Base-by-base conservation (phyloP, 306 rosid species). In the Prunus padus region DNA sequence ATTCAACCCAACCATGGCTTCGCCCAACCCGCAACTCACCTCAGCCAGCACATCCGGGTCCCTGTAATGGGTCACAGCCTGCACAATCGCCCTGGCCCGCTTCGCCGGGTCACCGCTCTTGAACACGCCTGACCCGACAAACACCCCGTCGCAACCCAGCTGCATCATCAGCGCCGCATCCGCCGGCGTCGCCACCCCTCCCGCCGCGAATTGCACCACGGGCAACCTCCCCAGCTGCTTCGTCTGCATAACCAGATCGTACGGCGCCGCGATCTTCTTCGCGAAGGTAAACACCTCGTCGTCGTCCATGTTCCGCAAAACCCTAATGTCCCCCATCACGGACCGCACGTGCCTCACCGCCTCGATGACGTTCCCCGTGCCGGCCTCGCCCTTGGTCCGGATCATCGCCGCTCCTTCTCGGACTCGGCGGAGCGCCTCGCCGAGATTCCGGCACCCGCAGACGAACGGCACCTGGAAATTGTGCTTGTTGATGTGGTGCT, bases 131-230 rank as follows among this genome's bases (percentile, higher is more conserved):
- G 97, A 92, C 0, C 97, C 97, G 0, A 92, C 96, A 42, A 92
- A 92, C 19, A 92, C 96, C 8, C 97, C 97, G 40, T 92, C 97
- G 55, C 96, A 90, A 1, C 97, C 97, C 45, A 92, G 73, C 76
- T 92, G 97, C 97, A 92, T 92, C 97, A 92, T 92, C 77, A 92
- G 59, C 11, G 97, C 97, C 0, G 97, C 97, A 30, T 92, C 97
- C 0, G 97, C 97, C 0, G 97, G 97, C 1, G 97, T 92, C 3
- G 97, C 97, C 8, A 92, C 97, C 7, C 97, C 97, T 1, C 97
- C 97, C 0, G 97, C 97, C 2, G 97, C 96, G 46, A 92, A 92
- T 0, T 92, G 96, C 56, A 92, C 97, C 18, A 92, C 97, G 9
- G 97, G 97, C 0, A 92, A 88, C 89, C 97, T 82, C 7, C 97